phyloP scores from a whole-genome alignment of 2,329 filamentous ascomycete species.

The Pseudogymnoascus sp. region DNA sequence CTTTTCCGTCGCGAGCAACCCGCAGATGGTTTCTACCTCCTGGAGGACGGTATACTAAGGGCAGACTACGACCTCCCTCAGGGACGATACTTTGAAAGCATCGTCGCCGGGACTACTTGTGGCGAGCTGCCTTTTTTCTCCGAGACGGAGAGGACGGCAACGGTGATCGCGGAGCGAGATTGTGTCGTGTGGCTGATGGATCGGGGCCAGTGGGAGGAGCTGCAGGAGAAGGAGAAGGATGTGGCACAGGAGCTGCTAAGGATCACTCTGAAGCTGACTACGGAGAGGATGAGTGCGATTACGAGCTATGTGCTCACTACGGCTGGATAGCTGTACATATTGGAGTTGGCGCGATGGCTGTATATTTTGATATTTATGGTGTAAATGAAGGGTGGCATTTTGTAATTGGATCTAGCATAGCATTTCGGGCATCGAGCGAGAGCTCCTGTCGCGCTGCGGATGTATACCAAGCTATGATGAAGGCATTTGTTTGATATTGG shows the following conservation, averaged over 20 bases:
- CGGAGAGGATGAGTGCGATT: conserved; percentile 76
- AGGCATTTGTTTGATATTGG: not conserved
- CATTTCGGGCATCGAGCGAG: not conserved
- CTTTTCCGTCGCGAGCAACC: conserved; percentile 71
- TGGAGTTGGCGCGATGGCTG: not conserved
- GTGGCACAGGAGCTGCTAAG: conserved; percentile 77
- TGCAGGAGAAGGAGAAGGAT: conserved; percentile 66
- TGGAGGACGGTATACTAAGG: conserved; percentile 81
- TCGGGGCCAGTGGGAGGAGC: conserved; percentile 56
- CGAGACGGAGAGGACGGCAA: conserved; percentile 79
- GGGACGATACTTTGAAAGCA: conserved; percentile 80
- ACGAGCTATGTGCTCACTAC: conserved; percentile 41
- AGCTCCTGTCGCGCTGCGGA: not conserved
- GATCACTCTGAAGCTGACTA: conserved; percentile 87
- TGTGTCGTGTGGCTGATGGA: conserved; percentile 78
- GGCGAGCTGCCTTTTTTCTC: conserved; percentile 96
- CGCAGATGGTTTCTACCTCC: conserved; percentile 78
- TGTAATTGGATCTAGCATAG: not conserved
- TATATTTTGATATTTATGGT: not conserved
- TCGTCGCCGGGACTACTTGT: conserved; percentile 88
- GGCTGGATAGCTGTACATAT: conserved; percentile 25
- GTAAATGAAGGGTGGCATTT: not conserved
- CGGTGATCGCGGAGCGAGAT: conserved; percentile 68
- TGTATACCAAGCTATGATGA: not conserved
- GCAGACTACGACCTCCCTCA: conserved; percentile 89